Base-by-base conservation (phyloP, 2,329 filamentous ascomycete genomes). In the Claviceps monticola region DNA sequence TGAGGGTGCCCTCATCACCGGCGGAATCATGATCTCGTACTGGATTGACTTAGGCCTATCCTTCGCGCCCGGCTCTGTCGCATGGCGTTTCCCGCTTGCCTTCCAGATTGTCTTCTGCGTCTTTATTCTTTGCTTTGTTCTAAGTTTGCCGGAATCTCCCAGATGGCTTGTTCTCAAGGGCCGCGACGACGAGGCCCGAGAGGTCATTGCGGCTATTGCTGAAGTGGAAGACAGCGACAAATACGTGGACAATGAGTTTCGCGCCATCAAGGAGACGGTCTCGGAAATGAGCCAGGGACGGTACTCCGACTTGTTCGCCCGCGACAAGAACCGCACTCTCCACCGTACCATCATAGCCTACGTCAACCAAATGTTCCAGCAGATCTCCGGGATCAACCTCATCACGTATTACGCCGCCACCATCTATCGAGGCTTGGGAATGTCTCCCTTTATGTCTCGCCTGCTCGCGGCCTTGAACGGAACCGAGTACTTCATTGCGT, bases 221-320 rank as follows among this genome's bases (percentile, higher is more conserved):
- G 74, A 71, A 56, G 65, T 78, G 47, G 75, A 76, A 6, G 59
- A 62, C 2, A 74, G 78, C 48, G 74, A 78, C n/a, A 75, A 76
- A 1, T 80, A 72, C 61, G 76, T 85, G 45, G 64, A 78, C 16
- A 66, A 68, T 14, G 79, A 83, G 59, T 80, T 76, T 61, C 68
- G 70, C 45, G 75, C 80, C 54, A 84, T 84, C 61, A 76, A 76
- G 56, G 76, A 82, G 50, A 79, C 84, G 1, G 82, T 86, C n/a
- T 67, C 80, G n/a, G 84, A 89, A 61, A 70, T 73, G 50, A 82
- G 80, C 34, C 82, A 84, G 50, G 73, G 78, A 4, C 76, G 72
- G 2, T 83, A 76, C 71, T 61, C 60, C 2, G 71, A 80, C 50
- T 74, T 83, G 65, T 82, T 83, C 59, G 74, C 68, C 13, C 71